Base-by-base conservation (phyloP, 2,329 filamentous ascomycete genomes). In the Helminthosporium solani region DNA sequence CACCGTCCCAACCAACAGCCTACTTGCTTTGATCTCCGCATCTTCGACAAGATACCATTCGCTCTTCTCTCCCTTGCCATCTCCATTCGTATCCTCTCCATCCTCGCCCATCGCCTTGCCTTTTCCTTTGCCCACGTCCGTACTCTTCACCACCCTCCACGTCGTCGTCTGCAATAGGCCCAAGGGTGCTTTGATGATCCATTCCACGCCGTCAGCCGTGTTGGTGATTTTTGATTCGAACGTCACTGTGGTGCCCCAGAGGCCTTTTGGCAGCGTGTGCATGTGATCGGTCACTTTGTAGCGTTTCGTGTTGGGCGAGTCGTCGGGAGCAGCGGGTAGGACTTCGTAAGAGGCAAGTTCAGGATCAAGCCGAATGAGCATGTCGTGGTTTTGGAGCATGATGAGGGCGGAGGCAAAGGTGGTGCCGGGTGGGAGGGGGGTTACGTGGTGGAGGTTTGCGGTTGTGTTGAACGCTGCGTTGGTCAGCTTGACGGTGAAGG, bases 251-350 rank as follows among this genome's bases (percentile, higher is more conserved):
- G 65, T 61, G 46, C 64, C 66, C 66, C 67, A 70, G 1, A 70
- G 58, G 0, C 68, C 67, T 14, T 59, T 59, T 5, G 60, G 67
- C 3, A 70, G 57, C 2, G 66, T 59, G 40, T 67, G 64, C 64
- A 70, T 67, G 45, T 64, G 54, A 50, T 70, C 67, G 2, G 67
- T 70, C 3, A 70, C 59, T 47, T 64, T 63, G 56, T 70, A 70
- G 31, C 63, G 55, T 44, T 70, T 70, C 7, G 67, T 61, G 7
- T 56, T 27, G 12, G 58, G 56, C 4, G 58, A 54, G 1, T 55
- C 41, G 1, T 47, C 28, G 8, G 52, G 38, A n/a, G 60, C 54
- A 1, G 52, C 30, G 18, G 65, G 57, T 2, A 64, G 52, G 2
- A 47, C 48, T 31, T 64, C 60, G 54, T 70, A 70, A 50, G 58